These are phyloP conservation scores for Mrakia gelida DNA, from an alignment of 768 basidiomycete genomes.

Conservation along the genomic window DNA sequence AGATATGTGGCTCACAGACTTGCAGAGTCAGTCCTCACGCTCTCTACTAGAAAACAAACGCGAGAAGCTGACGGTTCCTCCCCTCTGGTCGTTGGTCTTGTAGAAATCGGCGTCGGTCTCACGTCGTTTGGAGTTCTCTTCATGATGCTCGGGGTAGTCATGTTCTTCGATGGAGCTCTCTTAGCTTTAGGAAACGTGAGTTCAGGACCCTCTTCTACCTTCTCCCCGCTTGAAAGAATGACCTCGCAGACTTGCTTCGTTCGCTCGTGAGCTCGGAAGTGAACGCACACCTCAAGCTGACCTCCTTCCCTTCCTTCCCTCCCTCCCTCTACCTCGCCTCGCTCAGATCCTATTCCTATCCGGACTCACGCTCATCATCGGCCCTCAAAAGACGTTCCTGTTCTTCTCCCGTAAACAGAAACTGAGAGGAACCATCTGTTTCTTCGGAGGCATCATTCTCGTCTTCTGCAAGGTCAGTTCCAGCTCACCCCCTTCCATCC, in stretches of 20 bases:
- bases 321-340: not conserved
- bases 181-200: slow-evolving; percentile 94
- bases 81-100: slow-evolving; percentile 29
- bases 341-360: slow-evolving; percentile 83
- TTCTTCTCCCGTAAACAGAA: slow-evolving; percentile 97
- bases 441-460: slow-evolving; percentile 81
- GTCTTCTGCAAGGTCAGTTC: slow-evolving; percentile 68
- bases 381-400: slow-evolving; percentile 92
- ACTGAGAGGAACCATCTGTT: slow-evolving; percentile 77
- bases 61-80: not conserved
- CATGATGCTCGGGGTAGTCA: slow-evolving; percentile 84
- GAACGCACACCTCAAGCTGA: slow-evolving; percentile 8
- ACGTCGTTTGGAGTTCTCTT: slow-evolving; percentile 75
- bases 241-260: no score
- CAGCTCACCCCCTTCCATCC: not conserved
- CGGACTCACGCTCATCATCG: slow-evolving; percentile 93
- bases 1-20: slow-evolving; percentile 48
- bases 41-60: not conserved
- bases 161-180: slow-evolving; percentile 94
- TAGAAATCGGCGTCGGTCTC: slow-evolving; percentile 51
- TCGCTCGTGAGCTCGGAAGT: not conserved
- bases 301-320: slow-evolving; percentile 8
- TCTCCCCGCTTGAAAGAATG: no score
- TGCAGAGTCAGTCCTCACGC: slow-evolving; percentile 48
- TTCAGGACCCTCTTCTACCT: slow-evolving; percentile 23